Evolutionary conservation across 2,329 filamentous ascomycete species (phyloP), one percentile per base, ranked within the genome.

Genomic region (Aspergillus thermomutatus): DNA sequence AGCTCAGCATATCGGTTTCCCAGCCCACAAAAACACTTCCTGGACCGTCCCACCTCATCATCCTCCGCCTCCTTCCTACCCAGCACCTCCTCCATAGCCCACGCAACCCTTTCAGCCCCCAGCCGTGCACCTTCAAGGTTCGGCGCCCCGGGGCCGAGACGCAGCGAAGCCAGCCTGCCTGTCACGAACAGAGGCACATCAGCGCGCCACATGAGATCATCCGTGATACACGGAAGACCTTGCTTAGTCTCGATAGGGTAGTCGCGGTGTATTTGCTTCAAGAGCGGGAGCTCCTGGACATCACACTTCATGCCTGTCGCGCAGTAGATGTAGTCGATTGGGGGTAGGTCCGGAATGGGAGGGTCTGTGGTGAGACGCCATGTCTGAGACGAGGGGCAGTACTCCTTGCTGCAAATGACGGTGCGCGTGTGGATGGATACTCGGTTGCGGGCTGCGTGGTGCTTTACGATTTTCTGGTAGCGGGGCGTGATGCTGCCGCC

Each of bases 401-500:
- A 87, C 2, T 64, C 63, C 4, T 83, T 81, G 1, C 78, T 77
- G 0, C 67, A 64, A 6, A 92, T 77, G 1, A 71, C 79, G 0
- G 87, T 91, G 52, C 83, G 72, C 0, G 83, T 82, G 54, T 83
- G 79, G 7, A 91, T 72, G 7, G 78, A 76, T 2, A 89, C 73
- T 10, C 77, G 78, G 1, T 82, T 80, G 0, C 74, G 68, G 0
- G 80, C 72, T 1, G 83, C 70, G 64, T 90, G 85, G 5, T 81
- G 75, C 68, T 87, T 85, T 6, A 91, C 73, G n/a, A 85, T 79
- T 68, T 87, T 89, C 60, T 84, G 77, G 70, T 86, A 91, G 0
- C 79, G 76, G 0, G 88, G 86, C 3, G 86, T 91, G 61, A 92
- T 84, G 70, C 87, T 91, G n/a, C 90, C 90, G 2, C 90, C 90